Evolutionary conservation across 306 rosid species (phyloP), one percentile per base, ranked within the genome.

Genomic region (Dicorynia guianensis): DNA sequence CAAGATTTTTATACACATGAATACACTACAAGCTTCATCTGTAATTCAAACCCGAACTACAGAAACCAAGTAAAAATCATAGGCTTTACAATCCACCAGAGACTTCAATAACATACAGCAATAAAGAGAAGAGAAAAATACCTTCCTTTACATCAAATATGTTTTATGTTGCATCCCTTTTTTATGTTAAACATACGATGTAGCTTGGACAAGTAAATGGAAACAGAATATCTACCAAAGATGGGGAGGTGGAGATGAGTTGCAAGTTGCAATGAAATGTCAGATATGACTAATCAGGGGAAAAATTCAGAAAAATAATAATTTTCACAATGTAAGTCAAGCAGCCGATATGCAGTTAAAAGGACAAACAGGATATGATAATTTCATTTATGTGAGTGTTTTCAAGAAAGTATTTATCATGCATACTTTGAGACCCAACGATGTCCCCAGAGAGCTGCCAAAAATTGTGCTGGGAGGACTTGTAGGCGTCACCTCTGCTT

Each of bases 391-490:
- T 39, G 77, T 35, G 39, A 42, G 58, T 54, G 60, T 39, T n/a
- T 50, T 53, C 33, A 25, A 52, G 40, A 20, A 36, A 59, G 42
- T 81, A 34, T 25, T 50, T 71, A 34, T 65, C 56, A 64, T 18
- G 53, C 65, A 80, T 87, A 96, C 99, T 98, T 93, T 89, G 73
- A 92, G 99, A 81, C 97, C 87, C 34, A 89, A 68, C 67, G 91
- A 74, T 69, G 87, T 69, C 73, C 88, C 89, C 4, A 85, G 67
- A 34, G 87, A 69, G 81, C 64, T 84, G 78, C 92, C 88, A 71
- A 79, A 79, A 80, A 72, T 87, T 50, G 70, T 50, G 77, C 48
- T 79, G 65, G 97, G 82, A 74, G 93, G 94, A 79, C 81, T 78
- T 61, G 81, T 53, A 68, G 93, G 96, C 4, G 93, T 84, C 80